A percentile compares a stretch with the other conserved stretches of the same genome.
phyloP scores from a whole-genome alignment of 192 early-diverging fungal genomes.

The Diversispora epigaea region DNA sequence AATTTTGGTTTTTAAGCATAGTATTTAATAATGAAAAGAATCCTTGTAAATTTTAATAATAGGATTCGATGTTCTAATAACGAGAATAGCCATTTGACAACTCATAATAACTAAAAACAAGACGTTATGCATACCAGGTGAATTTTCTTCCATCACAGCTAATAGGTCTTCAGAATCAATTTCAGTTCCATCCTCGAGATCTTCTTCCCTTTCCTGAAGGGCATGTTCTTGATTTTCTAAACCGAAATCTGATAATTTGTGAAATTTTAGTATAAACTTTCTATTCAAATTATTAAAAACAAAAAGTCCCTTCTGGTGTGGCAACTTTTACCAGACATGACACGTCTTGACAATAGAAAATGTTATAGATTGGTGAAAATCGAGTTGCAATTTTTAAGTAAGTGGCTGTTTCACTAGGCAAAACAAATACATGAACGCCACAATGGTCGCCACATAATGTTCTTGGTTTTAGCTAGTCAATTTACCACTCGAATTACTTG shows the following conservation, averaged over 20 bases:
- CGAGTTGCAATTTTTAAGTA: too few species aligned
- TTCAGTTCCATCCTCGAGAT: slow-evolving; percentile 25
- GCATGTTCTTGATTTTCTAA: slow-evolving; percentile 18
- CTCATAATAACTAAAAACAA: background rate
- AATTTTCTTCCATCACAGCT: slow-evolving; percentile 13
- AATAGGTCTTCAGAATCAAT: slow-evolving; percentile 11
- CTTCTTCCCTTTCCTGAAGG: slow-evolving; percentile 28
- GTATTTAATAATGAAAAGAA: background rate
- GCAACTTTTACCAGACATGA: slow-evolving; percentile 5
- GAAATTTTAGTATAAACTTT: background rate
- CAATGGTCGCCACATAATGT: too few species aligned
- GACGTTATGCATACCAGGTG: slow-evolving; percentile 7
- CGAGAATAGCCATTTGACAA: background rate
- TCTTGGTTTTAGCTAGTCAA: too few species aligned
- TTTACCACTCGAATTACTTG: too few species aligned
- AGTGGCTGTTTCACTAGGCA: too few species aligned
- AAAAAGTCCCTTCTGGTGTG: background rate
- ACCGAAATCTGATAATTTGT: background rate
- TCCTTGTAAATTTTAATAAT: background rate
- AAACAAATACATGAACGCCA: too few species aligned
- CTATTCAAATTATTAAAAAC: background rate
- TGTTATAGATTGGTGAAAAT: too few species aligned
- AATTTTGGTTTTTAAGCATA: background rate
- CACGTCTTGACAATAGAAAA: background rate
- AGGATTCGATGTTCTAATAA: background rate